Base-by-base conservation (phyloP, 2,329 filamentous ascomycete species). In the Elsinoe necatrix region DNA sequence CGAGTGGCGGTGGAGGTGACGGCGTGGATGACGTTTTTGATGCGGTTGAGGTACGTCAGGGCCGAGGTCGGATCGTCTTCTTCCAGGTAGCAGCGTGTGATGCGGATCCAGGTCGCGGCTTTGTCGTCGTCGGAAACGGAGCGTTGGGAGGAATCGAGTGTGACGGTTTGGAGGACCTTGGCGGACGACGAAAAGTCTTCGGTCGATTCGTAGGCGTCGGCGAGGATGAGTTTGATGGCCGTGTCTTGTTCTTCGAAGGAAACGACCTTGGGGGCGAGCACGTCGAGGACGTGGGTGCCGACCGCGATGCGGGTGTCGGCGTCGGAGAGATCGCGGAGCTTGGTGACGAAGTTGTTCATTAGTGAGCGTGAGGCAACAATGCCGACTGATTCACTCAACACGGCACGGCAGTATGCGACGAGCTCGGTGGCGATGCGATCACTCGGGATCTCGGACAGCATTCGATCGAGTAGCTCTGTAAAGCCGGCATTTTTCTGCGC, bases 61-160 rank as follows among this genome's bases (percentile, higher is more conserved):
- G 93, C 93, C 34, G 81, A 80, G 1, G 86, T 89, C 7, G 89
- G 86, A 73, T 97, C 91, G 69, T 95, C 92, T 48, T 91, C 89
- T 74, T 98, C 92, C 60, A 98, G 81, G 69, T 93, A 95, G 75
- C 95, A 87, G 60, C 93, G 83, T 68, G 95, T 90, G 67, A 98
- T 95, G 59, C 92, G 87, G 63, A 97, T 86, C 89, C 92, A 97
- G 56, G 93, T 82, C 56, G 79, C 78, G 7, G 89, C 89, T 72
- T 90, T 91, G 63, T 92, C 87, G 64, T 88, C 83, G 68, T 90
- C 85, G 25, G 84, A 83, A 34, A 96, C 84, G 57, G 87, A 84
- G 50, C 92, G 85, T 74, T 95, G 90, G 1, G 90, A 91, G 57
- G 82, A 86, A 68, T 98, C 92, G 47, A 97, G 83, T 31, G 90